A percentile compares a stretch with the other conserved stretches of the same genome.
phyloP scores from a whole-genome alignment of 2,329 filamentous ascomycete species.

The Trichoderma atroviride region DNA sequence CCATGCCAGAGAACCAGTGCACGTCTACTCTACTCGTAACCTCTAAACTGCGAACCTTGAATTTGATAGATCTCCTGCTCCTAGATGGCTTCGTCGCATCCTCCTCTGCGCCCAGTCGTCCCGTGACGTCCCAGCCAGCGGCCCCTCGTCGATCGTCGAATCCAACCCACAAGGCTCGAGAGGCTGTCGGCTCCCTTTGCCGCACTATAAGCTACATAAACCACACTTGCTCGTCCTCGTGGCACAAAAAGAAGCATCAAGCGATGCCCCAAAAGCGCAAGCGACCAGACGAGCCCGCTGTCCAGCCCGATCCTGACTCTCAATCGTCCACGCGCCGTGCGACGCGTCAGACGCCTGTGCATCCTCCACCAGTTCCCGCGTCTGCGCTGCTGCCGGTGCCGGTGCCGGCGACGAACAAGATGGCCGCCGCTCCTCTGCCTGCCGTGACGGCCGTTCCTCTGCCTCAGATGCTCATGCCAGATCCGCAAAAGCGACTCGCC shows the following conservation, averaged over 20 bases:
- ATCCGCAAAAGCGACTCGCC: conserved; percentile 21
- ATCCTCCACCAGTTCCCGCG: conserved; percentile 35
- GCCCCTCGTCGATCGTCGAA: background rate
- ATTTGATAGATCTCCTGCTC: background rate
- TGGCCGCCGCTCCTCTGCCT: conserved; percentile 11
- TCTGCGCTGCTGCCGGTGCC: conserved; percentile 26
- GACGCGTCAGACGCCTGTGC: conserved; percentile 45
- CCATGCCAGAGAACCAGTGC: background rate
- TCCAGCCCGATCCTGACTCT: conserved; percentile 29
- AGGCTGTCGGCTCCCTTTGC: conserved; percentile 1
- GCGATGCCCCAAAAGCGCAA: conserved; percentile 46
- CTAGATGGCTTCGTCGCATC: conserved; percentile 23
- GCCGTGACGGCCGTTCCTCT: conserved; percentile 26
- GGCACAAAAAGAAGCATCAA: conserved; percentile 9
- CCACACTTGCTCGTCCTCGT: background rate
- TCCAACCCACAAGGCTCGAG: background rate
- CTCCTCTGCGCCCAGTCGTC: background rate
- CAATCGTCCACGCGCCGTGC: conserved; percentile 40
- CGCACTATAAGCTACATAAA: background rate
- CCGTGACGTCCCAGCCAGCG: conserved; percentile 18
- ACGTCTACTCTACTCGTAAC: background rate
- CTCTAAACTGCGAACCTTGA: background rate
- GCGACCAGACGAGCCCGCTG: conserved; percentile 36
- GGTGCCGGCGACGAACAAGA: conserved; percentile 1
- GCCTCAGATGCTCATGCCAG: conserved; percentile 19